Conservation (phyloP, 257 asterid genomes). For the Fraxinus anomala region DNA sequence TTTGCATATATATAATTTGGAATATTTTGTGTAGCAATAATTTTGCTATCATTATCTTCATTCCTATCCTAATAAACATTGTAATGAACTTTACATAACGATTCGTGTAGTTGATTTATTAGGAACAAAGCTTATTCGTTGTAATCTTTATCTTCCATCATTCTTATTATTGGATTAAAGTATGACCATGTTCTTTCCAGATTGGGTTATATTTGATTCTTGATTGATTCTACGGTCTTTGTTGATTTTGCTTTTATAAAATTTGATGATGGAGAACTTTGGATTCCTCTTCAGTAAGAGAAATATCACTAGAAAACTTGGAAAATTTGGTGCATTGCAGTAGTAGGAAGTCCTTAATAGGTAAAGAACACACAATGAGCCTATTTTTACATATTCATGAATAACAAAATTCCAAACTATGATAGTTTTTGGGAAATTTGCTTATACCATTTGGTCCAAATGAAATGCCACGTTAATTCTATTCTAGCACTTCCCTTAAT, state of each 20-base stretch:
- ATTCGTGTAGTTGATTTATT: too few relatives aligned
- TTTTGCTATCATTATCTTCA: not conserved
- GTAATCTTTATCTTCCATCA: too few relatives aligned
- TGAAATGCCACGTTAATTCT: not conserved
- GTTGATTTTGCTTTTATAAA: too few relatives aligned
- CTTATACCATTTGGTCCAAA: not conserved
- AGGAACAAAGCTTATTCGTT: too few relatives aligned
- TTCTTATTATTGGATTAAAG: not conserved
- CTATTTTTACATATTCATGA: not conserved
- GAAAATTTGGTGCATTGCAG: not conserved
- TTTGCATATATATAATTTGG: not conserved
- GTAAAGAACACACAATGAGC: not conserved
- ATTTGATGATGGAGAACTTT: not conserved
- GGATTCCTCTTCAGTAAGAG: not conserved
- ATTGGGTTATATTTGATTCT: not conserved
- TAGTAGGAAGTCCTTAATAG: too few relatives aligned
- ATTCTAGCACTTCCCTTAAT: not conserved
- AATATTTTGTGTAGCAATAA: too few relatives aligned
- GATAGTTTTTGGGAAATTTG: not conserved
- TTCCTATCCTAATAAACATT: too few relatives aligned
- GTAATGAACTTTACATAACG: too few relatives aligned
- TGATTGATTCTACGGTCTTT: not conserved
- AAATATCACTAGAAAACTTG: not conserved
- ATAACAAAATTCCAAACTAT: too few relatives aligned
- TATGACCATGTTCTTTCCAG: not conserved